Evolutionary conservation across 345 rosid genomes (phyloP).

Genomic region (Rubroshorea leprosula): DNA sequence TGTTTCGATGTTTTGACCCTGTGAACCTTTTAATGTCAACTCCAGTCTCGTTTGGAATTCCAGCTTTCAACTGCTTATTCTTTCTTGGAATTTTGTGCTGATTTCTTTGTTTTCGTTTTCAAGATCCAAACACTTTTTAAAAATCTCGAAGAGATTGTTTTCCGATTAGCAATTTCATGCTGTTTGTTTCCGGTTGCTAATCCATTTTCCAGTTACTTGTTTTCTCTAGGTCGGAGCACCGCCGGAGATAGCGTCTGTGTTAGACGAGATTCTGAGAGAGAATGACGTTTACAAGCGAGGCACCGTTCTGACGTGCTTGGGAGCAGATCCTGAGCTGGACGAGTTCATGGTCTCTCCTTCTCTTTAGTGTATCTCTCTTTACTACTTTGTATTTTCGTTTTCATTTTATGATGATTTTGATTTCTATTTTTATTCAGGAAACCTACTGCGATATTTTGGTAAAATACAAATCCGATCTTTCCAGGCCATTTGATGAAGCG

Average conservation of each 20-base stretch:
- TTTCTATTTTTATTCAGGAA: conserved; percentile 34
- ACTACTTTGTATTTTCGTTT: background rate
- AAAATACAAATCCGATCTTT: conserved; percentile 83
- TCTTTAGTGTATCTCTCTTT: background rate
- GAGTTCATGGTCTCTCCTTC: conserved; percentile 71
- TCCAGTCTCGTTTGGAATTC: conserved; percentile 13
- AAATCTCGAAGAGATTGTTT: too few relatives aligned
- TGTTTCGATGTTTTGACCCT: background rate
- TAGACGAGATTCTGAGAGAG: conserved; percentile 65
- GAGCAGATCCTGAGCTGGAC: conserved; percentile 95
- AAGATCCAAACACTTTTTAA: background rate
- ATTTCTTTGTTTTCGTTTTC: background rate
- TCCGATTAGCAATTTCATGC: background rate
- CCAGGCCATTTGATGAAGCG: conserved; percentile 88
- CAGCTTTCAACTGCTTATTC: conserved; percentile 15
- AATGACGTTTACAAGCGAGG: conserved; percentile 36
- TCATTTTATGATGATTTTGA: background rate
- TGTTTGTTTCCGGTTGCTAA: background rate
- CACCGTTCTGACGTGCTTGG: conserved; percentile 35
- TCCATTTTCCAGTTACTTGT: background rate
- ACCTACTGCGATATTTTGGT: conserved; percentile 66
- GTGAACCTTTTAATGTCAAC: too few relatives aligned
- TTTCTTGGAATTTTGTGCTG: conserved; percentile 1
- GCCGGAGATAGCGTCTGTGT: conserved; percentile 59
- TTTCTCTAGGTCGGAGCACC: conserved; percentile 82